These are phyloP conservation scores for Plantago elongata DNA, from an alignment of 257 asterid genomes.

Conservation along the genomic window DNA sequence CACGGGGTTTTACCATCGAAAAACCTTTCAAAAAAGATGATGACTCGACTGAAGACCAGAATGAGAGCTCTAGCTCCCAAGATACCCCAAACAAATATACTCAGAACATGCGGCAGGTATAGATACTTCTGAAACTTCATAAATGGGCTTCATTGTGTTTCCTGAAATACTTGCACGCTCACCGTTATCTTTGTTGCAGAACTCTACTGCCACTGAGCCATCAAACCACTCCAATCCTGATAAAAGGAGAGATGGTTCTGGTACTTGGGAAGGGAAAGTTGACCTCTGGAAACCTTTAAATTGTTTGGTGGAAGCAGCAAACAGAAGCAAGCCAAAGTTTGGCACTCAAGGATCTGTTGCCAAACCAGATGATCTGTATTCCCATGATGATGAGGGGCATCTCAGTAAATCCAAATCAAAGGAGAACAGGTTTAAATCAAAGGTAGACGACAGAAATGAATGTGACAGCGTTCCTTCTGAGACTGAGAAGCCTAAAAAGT, in stretches of 20 bases:
- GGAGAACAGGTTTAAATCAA: constrained; percentile 58
- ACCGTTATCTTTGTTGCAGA: constrained; percentile 39
- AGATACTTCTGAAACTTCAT: constrained; percentile 13
- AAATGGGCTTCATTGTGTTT: background rate
- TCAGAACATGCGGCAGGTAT: constrained; percentile 67
- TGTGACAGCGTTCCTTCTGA: constrained; percentile 49
- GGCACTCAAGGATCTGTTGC: constrained; percentile 47
- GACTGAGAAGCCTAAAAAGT: constrained; percentile 65
- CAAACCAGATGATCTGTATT: constrained; percentile 49
- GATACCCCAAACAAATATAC: constrained; percentile 56
- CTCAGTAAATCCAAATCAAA: constrained; percentile 50
- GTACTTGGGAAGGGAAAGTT: constrained; percentile 67
- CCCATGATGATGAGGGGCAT: constrained; percentile 52
- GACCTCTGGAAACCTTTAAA: constrained; percentile 94
- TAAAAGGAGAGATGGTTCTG: constrained; percentile 47
- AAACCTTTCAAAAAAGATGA: constrained; percentile 72
- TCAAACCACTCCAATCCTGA: constrained; percentile 37
- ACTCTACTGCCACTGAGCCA: constrained; percentile 55
- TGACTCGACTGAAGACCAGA: constrained; percentile 52
- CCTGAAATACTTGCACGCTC: constrained; percentile 17
- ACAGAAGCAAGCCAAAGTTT: constrained; percentile 73
- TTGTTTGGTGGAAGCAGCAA: constrained; percentile 96
- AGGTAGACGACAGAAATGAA: constrained; percentile 48
- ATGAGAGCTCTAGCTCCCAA: constrained; percentile 76
- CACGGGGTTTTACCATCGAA: constrained; percentile 75